A percentile compares a stretch with the other conserved stretches of the same genome.
Evolutionary conservation across 108 stramenopile species (phyloP).

Genomic region (Fragilariopsis cylindrus): DNA sequence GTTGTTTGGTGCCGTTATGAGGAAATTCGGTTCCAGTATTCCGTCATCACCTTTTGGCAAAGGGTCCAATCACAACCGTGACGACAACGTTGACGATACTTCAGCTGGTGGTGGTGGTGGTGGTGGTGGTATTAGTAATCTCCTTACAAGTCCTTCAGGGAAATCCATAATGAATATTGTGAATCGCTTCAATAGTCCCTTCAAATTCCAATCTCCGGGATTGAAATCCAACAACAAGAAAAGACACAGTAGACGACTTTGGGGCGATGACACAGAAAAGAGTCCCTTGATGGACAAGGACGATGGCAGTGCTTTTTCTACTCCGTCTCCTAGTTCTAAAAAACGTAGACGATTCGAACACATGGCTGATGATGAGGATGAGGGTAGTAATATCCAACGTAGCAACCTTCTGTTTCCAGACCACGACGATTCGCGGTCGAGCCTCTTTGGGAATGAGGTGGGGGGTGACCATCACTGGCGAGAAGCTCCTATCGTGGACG

Average conservation of each 20-base stretch:
- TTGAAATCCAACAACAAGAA: conserved; percentile 3
- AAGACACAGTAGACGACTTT: conserved; percentile 3
- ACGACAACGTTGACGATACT: not conserved
- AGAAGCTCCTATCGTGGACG: conserved; percentile 20
- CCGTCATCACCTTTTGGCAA: not conserved
- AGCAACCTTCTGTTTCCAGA: conserved; percentile 9
- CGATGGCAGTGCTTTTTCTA: not conserved
- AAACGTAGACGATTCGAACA: conserved; percentile 6
- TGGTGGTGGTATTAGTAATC: not conserved
- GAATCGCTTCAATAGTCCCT: conserved; percentile 35
- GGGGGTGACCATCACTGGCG: conserved; percentile 27
- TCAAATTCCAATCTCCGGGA: conserved; percentile 32
- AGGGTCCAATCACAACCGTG: not conserved
- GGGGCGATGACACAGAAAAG: not conserved
- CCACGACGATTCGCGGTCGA: conserved; percentile 8
- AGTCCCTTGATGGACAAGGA: not conserved
- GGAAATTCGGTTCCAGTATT: conserved; percentile 12
- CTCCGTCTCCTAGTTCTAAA: not conserved
- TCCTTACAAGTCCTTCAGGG: conserved; percentile 33
- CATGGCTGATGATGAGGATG: conserved; percentile 4
- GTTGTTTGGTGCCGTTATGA: conserved; percentile 41
- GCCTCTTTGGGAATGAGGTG: conserved; percentile 4
- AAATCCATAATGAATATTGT: conserved; percentile 39
- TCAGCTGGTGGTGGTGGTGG: not conserved
- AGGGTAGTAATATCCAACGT: conserved; percentile 7